Evolutionary conservation across 2,329 filamentous ascomycete species (phyloP).

Genomic region (Ceratocystis huliohia): DNA sequence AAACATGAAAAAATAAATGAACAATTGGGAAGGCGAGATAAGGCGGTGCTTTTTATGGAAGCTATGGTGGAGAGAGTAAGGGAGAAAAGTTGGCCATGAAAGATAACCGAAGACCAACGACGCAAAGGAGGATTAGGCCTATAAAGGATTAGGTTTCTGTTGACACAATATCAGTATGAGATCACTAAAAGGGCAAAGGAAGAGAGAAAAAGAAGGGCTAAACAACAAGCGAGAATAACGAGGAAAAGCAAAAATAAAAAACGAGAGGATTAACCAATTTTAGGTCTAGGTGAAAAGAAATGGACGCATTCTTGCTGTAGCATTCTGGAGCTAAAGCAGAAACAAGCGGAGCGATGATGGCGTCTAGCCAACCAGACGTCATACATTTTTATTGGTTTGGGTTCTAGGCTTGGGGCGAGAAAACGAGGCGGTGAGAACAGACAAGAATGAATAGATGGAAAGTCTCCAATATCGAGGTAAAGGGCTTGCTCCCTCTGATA

Average conservation of each 20-base stretch:
- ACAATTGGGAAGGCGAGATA: conserved; percentile 18
- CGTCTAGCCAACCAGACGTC: neutral
- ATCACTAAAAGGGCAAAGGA: conserved; percentile 2
- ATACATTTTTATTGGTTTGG: neutral
- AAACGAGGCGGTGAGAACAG: neutral
- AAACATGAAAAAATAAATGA: conserved; percentile 14
- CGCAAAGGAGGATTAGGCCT: neutral
- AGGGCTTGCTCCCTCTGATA: neutral
- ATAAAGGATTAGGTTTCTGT: neutral
- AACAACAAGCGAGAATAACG: neutral
- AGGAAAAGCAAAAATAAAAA: neutral
- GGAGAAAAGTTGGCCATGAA: neutral
- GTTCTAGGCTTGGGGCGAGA: neutral
- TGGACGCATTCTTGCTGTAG: neutral
- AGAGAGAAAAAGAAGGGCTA: neutral
- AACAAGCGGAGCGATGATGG: neutral
- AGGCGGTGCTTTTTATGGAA: neutral
- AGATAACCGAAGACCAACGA: conserved; percentile 8
- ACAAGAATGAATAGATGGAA: no score
- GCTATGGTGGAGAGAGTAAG: conserved; percentile 4
- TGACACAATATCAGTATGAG: neutral
- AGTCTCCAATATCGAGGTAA: neutral
- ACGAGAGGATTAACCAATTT: neutral
- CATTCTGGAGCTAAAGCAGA: neutral
- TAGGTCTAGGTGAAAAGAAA: neutral